These are phyloP conservation scores for Claviceps pazoutovae DNA, from an alignment of 2,329 filamentous ascomycete species.

Conservation along the genomic window DNA sequence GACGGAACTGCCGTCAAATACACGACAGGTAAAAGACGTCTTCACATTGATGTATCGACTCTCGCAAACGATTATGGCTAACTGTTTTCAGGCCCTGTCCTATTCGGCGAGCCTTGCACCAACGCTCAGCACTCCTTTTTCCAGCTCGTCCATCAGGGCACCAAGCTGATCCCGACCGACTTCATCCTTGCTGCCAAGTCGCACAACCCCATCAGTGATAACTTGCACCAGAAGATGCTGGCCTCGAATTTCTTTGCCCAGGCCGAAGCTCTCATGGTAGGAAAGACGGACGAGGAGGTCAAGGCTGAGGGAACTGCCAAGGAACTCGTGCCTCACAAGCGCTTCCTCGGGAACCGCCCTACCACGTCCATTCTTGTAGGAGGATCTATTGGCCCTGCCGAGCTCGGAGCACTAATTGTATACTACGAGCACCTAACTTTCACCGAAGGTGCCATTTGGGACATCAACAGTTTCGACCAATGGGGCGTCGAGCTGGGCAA, in stretches of 20 bases:
- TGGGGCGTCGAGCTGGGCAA: slow-evolving; percentile 99
- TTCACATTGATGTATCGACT: neutral
- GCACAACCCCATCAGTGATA: slow-evolving; percentile 86
- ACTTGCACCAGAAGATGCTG: slow-evolving; percentile 93
- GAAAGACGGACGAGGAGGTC: slow-evolving; percentile 71
- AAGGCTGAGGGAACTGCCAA: slow-evolving; percentile 60
- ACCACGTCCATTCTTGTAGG: slow-evolving; percentile 87
- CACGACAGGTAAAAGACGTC: slow-evolving; percentile 51
- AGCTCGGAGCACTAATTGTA: slow-evolving; percentile 86
- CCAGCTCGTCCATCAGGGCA: slow-evolving; percentile 97
- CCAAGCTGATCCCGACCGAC: slow-evolving; percentile 95
- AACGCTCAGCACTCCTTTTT: slow-evolving; percentile 99
- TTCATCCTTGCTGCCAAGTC: slow-evolving; percentile 95
- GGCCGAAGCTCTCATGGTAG: slow-evolving; percentile 80
- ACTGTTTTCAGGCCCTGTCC: slow-evolving; percentile 48
- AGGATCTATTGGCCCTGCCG: slow-evolving; percentile 83
- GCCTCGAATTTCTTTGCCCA: slow-evolving; percentile 87
- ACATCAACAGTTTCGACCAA: slow-evolving; percentile 99
- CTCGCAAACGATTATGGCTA: neutral
- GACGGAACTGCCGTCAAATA: slow-evolving; percentile 88
- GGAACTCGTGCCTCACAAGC: slow-evolving; percentile 89
- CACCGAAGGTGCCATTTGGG: slow-evolving; percentile 94
- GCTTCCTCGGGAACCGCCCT: slow-evolving; percentile 93
- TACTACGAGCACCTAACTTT: slow-evolving; percentile 99
- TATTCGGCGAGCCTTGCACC: slow-evolving; percentile 96